phyloP scores from a whole-genome alignment of 2,329 filamentous ascomycete genomes.

The Pseudopithomyces maydicus region DNA sequence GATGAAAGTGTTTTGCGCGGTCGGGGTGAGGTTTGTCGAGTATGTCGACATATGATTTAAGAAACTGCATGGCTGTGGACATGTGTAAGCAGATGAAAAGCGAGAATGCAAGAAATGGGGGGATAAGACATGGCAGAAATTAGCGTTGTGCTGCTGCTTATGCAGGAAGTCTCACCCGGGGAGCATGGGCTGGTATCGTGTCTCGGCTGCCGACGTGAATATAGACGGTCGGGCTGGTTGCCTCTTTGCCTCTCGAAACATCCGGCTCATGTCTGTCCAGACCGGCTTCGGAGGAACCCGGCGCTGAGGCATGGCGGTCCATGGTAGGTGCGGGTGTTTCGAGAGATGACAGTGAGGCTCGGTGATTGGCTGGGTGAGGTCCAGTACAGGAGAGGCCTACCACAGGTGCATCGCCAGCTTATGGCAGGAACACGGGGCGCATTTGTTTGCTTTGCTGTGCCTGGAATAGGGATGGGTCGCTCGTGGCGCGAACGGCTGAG shows the following conservation, averaged over 20 bases:
- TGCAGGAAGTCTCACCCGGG: neutral
- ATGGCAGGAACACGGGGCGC: neutral
- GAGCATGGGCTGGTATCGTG: constrained; percentile 5
- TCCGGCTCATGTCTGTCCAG: neutral
- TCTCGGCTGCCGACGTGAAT: constrained; percentile 1
- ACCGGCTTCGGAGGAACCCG: neutral
- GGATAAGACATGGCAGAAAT: too few species aligned
- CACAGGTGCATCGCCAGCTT: neutral
- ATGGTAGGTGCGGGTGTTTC: constrained; percentile 3
- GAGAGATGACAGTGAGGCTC: neutral
- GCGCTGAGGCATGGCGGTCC: neutral
- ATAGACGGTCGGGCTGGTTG: neutral
- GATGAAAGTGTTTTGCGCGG: neutral
- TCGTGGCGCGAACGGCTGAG: constrained; percentile 15
- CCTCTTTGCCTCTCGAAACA: neutral
- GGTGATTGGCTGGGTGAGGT: constrained; percentile 8
- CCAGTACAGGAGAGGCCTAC: constrained; percentile 3
- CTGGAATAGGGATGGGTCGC: constrained; percentile 4
- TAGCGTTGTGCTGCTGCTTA: too few species aligned
- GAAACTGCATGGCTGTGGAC: constrained; percentile 3
- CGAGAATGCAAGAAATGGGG: neutral
- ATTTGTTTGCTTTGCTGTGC: neutral
- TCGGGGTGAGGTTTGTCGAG: neutral
- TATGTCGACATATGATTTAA: constrained; percentile 6
- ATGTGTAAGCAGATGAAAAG: neutral